Conservation (phyloP, 2,329 filamentous ascomycete genomes). For the Aspergillus calidoustus region DNA sequence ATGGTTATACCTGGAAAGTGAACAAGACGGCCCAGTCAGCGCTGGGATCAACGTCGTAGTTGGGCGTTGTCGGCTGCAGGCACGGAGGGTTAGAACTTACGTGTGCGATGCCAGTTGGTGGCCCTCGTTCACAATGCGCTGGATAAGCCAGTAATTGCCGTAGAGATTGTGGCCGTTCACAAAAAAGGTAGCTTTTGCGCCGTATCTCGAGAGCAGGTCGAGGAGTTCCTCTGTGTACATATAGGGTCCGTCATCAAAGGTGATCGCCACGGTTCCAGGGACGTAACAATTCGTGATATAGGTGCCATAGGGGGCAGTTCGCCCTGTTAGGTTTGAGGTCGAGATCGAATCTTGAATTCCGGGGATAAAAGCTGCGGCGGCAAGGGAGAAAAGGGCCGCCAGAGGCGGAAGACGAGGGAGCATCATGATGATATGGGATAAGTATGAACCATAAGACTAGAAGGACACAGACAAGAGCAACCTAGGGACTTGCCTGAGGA, state of each 20-base stretch:
- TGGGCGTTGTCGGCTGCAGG: too few relatives aligned
- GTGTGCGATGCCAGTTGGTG: slow-evolving; percentile 55
- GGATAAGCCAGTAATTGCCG: slow-evolving; percentile 32
- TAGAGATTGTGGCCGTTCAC: slow-evolving; percentile 51
- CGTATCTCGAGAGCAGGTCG: slow-evolving; percentile 60
- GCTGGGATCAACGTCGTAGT: not conserved
- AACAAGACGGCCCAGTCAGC: not conserved
- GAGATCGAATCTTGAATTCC: not conserved
- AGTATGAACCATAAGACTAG: slow-evolving; percentile 7
- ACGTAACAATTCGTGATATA: slow-evolving; percentile 47
- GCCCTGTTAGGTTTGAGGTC: slow-evolving; percentile 4
- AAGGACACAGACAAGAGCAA: not conserved
- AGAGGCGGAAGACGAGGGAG: slow-evolving; percentile 7
- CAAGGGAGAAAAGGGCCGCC: slow-evolving; percentile 9
- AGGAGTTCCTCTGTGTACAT: slow-evolving; percentile 62
- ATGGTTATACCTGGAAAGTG: slow-evolving; percentile 43
- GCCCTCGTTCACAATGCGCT: slow-evolving; percentile 41
- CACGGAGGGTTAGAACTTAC: slow-evolving; percentile 27
- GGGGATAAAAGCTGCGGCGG: slow-evolving; percentile 1
- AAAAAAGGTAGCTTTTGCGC: slow-evolving; percentile 68
- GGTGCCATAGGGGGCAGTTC: slow-evolving; percentile 43
- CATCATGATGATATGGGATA: slow-evolving; percentile 18
- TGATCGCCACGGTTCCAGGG: slow-evolving; percentile 63
- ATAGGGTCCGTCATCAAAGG: slow-evolving; percentile 68
- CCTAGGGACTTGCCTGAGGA: not conserved